Evolutionary conservation across 768 basidiomycete species (phyloP).

Genomic region (Heimioporus sp.): DNA sequence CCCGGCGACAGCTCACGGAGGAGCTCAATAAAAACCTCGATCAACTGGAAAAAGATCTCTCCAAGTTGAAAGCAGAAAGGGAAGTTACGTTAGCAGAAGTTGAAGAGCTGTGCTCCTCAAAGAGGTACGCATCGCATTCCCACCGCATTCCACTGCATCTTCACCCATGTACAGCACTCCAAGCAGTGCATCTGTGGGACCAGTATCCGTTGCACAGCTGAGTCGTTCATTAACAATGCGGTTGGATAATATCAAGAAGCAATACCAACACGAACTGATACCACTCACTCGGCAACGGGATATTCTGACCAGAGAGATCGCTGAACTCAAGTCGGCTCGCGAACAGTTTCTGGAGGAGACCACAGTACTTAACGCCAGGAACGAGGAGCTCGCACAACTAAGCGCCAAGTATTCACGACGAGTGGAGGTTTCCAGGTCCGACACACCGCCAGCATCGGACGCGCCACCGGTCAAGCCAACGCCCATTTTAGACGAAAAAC

Average conservation of each 20-base stretch:
- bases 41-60: constrained; percentile 81
- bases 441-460: constrained; percentile 12
- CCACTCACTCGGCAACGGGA: constrained; percentile 84
- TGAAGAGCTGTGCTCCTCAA: constrained; percentile 79
- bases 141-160: constrained; percentile 18
- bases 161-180: constrained; percentile 24
- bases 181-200: constrained; percentile 25
- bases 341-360: constrained; percentile 92
- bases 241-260: constrained; percentile 81
- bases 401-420: constrained; percentile 80
- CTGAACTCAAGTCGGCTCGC: constrained; percentile 81
- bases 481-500: constrained; percentile 17
- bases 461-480: constrained; percentile 7
- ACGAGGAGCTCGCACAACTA: constrained; percentile 89
- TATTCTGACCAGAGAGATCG: constrained; percentile 72
- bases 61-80: constrained; percentile 83
- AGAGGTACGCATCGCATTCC: constrained; percentile 48
- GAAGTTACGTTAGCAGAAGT: constrained; percentile 93
- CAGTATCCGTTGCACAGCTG: constrained; percentile 42
- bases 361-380: constrained; percentile 83
- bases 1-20: constrained; percentile 73
- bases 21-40: constrained; percentile 76
- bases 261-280: constrained; percentile 85
- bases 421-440: constrained; percentile 47
- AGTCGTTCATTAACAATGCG: constrained; percentile 78